Conservation (phyloP, 2,329 filamentous ascomycete species). For the Monilinia fructicola region DNA sequence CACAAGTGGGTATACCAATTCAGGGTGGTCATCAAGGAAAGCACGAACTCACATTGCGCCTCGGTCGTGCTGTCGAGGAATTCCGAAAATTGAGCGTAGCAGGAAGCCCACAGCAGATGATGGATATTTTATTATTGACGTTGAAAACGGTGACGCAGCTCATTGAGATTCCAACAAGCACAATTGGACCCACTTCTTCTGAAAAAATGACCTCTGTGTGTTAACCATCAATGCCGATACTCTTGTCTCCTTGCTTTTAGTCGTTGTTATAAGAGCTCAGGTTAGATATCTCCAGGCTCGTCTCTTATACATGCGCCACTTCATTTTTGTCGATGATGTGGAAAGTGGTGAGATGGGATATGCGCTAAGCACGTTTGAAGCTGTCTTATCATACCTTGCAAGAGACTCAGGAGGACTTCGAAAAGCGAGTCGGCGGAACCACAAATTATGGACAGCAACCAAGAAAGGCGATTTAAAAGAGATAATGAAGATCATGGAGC, state of each 20-base stretch:
- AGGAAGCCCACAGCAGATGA: slow-evolving; percentile 43
- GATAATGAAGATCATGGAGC: slow-evolving; percentile 78
- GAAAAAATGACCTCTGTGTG: slow-evolving; percentile 49
- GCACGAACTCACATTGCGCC: slow-evolving; percentile 72
- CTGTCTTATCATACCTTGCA: slow-evolving; percentile 83
- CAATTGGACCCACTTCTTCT: slow-evolving; percentile 36
- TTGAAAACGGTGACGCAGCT: slow-evolving; percentile 79
- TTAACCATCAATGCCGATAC: slow-evolving; percentile 79
- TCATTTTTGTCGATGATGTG: slow-evolving; percentile 96
- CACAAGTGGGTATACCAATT: slow-evolving; percentile 86
- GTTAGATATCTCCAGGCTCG: slow-evolving; percentile 85
- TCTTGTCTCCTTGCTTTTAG: slow-evolving; percentile 83
- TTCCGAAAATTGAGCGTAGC: slow-evolving; percentile 86
- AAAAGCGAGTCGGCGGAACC: slow-evolving; percentile 82
- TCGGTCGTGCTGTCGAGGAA: slow-evolving; percentile 78
- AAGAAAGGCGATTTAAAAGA: slow-evolving; percentile 74
- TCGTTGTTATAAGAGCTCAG: slow-evolving; percentile 89
- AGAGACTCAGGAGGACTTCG: slow-evolving; percentile 79
- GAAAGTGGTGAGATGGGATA: slow-evolving; percentile 96
- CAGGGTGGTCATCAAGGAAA: slow-evolving; percentile 77
- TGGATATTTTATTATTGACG: slow-evolving; percentile 43
- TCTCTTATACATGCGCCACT: slow-evolving; percentile 92
- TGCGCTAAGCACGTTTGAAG: slow-evolving; percentile 92
- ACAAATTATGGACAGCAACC: slow-evolving; percentile 81
- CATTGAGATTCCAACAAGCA: slow-evolving; percentile 50